phyloP scores from a whole-genome alignment of 306 rosid species.

The Oxytropis ochrocephala region DNA sequence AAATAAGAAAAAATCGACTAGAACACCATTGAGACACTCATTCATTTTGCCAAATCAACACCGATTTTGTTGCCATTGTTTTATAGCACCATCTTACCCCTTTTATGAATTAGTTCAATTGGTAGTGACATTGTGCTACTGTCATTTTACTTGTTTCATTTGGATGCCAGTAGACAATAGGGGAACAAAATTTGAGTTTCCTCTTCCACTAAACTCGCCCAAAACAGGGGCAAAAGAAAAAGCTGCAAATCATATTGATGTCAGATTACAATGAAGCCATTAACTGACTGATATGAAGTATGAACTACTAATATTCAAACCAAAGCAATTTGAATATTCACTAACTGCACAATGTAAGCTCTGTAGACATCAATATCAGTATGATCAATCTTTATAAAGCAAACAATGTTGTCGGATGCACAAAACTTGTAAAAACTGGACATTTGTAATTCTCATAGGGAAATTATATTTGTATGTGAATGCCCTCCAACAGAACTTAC shows the following conservation, averaged over 20 bases:
- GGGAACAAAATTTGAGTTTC: not conserved
- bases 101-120: not conserved
- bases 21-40: no score
- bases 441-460: conserved; percentile 18
- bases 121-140: not conserved
- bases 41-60: no score
- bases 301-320: not conserved
- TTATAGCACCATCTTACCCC: not conserved
- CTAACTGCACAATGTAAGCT: not conserved
- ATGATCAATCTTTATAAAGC: not conserved
- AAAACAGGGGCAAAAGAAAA: not conserved
- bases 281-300: not conserved
- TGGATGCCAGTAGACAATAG: not conserved
- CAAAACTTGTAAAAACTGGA: not conserved
- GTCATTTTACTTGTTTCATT: not conserved
- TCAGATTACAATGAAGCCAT: not conserved
- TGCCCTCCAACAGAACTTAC: conserved; percentile 38
- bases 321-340: not conserved
- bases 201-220: not conserved
- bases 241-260: not conserved
- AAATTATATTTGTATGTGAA: conserved; percentile 50
- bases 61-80: not conserved
- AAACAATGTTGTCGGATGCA: not conserved
- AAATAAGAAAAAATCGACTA: no score
- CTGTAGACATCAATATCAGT: not conserved